Evolutionary conservation across 371 early-diverging fungal species (phyloP), one percentile per base, ranked within the genome.

Genomic region (Mucor velutinosus): DNA sequence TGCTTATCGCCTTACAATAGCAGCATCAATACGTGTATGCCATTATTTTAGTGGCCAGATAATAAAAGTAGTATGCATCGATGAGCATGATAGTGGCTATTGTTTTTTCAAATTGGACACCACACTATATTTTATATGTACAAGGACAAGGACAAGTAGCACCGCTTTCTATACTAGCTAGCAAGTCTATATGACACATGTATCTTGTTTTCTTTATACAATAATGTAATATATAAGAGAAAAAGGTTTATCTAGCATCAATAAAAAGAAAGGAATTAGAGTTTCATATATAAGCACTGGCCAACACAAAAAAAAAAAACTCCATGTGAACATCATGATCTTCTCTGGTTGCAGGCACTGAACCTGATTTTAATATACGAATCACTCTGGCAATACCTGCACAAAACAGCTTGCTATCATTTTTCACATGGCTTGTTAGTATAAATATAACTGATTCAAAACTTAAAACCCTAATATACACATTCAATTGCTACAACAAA

Each of bases 351-450:
- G 53, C 53, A 53, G 12, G 53, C 0, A 51, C 23, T 27, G 53
- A 53, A 21, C 53, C 53, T 27, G 53, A 23, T 53, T 53, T 25
- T 53, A 27, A 53, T 47, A 55, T 29, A 32, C 3, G n/a, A n/a
- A 57, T 19, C 23, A 15, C n/a, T 23, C 29, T n/a, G 19, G 29
- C 29, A 32, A 56, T 41, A 57, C 30, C 8, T 32, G 57, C 17
- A 57, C 57, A 32, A 33, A 33, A 15, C 57, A 57, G 57, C 33
- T 32, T 57, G 33, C 15, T 7, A 57, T 7, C 3, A 33, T 57
- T 57, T 57, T 57, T 57, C 53, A 53, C 53, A 53, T 53, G 53
- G 53, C 53, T 15, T 53, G 53, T 53, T 53, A 27, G 53, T 53
- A 23, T 27, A 53, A 53, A 53, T 53, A 25, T 53, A 53, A 53